Conservation (phyloP, 1,139 yeast species). For the Scheffersomyces titani region DNA sequence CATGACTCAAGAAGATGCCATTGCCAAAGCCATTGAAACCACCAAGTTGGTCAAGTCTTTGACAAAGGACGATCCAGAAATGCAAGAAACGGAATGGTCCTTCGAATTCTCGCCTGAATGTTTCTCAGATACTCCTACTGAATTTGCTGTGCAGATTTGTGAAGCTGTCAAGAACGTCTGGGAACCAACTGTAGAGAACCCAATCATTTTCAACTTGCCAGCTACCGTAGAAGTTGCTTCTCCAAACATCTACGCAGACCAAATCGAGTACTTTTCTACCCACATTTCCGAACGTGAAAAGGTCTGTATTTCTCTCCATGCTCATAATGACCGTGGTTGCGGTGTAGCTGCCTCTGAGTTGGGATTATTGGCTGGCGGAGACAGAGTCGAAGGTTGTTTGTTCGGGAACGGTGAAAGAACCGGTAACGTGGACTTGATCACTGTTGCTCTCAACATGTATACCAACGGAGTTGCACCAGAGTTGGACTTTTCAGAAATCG, state of each 20-base stretch:
- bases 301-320: slow-evolving; percentile 47
- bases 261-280: slow-evolving; percentile 47
- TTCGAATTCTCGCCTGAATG: slow-evolving; percentile 51
- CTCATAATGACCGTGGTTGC: slow-evolving; percentile 53
- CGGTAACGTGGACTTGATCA: slow-evolving; percentile 51
- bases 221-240: slow-evolving; percentile 53
- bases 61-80: slow-evolving; percentile 44
- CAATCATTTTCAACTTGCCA: slow-evolving; percentile 50
- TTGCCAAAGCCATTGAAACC: slow-evolving; percentile 42
- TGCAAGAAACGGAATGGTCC: slow-evolving; percentile 44
- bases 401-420: slow-evolving; percentile 55
- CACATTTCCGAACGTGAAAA: slow-evolving; percentile 46
- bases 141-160: slow-evolving; percentile 46
- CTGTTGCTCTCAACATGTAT: slow-evolving; percentile 49
- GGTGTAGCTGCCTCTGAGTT: slow-evolving; percentile 54
- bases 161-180: slow-evolving; percentile 50
- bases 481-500: slow-evolving; percentile 46
- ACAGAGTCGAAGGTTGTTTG: slow-evolving; percentile 52
- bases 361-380: slow-evolving; percentile 52
- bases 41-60: slow-evolving; percentile 41
- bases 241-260: slow-evolving; percentile 53
- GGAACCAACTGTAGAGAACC: slow-evolving; percentile 44
- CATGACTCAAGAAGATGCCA: slow-evolving; percentile 43
- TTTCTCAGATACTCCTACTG: slow-evolving; percentile 46
- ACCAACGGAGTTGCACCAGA: slow-evolving; percentile 49